Conservation (phyloP, 1,284 basidiomycete genomes). For the Singerocomus rubriflavus region DNA sequence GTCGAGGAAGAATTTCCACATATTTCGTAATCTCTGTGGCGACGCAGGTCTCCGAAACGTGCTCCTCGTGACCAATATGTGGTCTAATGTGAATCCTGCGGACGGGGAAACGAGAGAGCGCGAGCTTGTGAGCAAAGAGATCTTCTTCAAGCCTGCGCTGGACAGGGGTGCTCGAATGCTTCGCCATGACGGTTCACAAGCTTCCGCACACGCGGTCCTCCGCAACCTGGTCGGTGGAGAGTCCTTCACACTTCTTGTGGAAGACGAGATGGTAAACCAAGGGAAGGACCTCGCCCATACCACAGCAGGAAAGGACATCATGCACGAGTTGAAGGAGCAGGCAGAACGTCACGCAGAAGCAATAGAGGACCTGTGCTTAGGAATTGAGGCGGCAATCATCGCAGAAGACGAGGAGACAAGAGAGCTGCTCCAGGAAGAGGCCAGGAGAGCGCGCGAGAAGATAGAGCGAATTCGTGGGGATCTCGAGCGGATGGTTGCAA, state of each 20-base stretch:
- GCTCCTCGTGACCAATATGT: constrained; percentile 49
- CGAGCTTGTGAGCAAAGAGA: constrained; percentile 35
- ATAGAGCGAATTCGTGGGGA: constrained; percentile 26
- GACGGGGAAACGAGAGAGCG: constrained; percentile 34
- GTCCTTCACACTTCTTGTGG: constrained; percentile 35
- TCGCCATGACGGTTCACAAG: constrained; percentile 34
- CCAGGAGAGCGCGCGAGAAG: constrained; percentile 27
- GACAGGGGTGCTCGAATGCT: constrained; percentile 40
- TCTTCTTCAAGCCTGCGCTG: constrained; percentile 39
- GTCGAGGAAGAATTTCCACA: constrained; percentile 44
- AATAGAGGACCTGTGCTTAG: constrained; percentile 31
- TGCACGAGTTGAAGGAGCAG: constrained; percentile 34
- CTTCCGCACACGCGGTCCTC: constrained; percentile 33
- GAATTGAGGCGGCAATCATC: constrained; percentile 35
- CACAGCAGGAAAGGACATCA: constrained; percentile 36
- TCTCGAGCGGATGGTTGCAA: constrained; percentile 29
- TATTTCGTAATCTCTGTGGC: constrained; percentile 52
- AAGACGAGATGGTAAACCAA: constrained; percentile 40
- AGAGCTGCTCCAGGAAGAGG: constrained; percentile 35
- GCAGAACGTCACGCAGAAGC: constrained; percentile 33
- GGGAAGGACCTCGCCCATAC: constrained; percentile 37
- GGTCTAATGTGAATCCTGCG: constrained; percentile 37
- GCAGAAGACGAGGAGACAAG: constrained; percentile 36
- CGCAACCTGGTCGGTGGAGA: constrained; percentile 27
- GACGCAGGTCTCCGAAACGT: constrained; percentile 43